Evolutionary conservation across 352 stramenopile genomes (phyloP).

Genomic region (Phytophthora hibernalis): DNA sequence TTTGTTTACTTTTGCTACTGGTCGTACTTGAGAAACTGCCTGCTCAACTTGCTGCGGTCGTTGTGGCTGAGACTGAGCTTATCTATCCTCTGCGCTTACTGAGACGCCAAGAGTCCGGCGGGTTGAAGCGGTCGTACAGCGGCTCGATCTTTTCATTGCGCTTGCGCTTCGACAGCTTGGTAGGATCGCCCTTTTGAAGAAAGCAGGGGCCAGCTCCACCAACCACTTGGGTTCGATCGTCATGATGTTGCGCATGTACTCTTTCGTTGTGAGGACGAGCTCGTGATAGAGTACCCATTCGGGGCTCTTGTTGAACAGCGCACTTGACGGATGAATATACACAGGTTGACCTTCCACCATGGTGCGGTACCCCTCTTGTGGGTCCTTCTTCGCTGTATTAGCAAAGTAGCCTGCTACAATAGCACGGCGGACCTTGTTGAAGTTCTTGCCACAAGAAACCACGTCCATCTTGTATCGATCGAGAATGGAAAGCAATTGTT

Average conservation of each 20-base stretch:
- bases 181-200: constrained; percentile 98
- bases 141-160: constrained; percentile 99
- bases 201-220: constrained; percentile 96
- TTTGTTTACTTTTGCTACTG: constrained; percentile 21
- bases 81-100: constrained; percentile 96
- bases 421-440: constrained; percentile 97
- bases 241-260: constrained; percentile 99
- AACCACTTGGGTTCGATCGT: constrained; percentile 99
- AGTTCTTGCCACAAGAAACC: constrained; percentile 95
- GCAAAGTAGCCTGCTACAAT: constrained; percentile 99
- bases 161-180: constrained; percentile 98
- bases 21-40: neutral
- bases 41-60: neutral
- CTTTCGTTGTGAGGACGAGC: constrained; percentile 94
- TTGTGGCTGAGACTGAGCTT: constrained; percentile 18
- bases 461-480: constrained; percentile 99
- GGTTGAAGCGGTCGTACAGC: constrained; percentile 98
- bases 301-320: constrained; percentile 99
- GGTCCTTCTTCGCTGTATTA: constrained; percentile 99
- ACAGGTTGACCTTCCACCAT: constrained; percentile 98
- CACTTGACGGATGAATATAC: constrained; percentile 98
- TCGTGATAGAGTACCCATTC: constrained; percentile 99
- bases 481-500: constrained; percentile 99
- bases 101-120: constrained; percentile 96
- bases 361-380: constrained; percentile 98